phyloP scores from a whole-genome alignment of 2,329 filamentous ascomycete genomes.

The Sclerotinia glacialis region DNA sequence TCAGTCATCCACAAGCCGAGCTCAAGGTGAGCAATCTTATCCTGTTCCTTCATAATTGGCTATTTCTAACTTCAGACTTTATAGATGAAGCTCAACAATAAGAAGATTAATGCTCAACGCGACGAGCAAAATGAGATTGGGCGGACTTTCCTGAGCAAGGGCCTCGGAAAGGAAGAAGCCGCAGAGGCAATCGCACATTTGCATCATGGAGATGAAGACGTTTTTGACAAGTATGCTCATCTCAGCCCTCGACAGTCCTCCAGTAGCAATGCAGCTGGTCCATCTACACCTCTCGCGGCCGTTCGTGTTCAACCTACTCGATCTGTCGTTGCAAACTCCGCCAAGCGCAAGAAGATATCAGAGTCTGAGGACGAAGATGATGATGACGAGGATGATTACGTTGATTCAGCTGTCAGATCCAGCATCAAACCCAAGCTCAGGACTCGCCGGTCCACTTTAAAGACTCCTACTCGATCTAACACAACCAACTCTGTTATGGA shows the following conservation, averaged over 20 bases:
- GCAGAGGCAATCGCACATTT: neutral
- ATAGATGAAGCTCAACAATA: constrained; percentile 34
- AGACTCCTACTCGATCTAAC: constrained; percentile 7
- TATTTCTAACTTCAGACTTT: constrained; percentile 1
- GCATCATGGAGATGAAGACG: neutral
- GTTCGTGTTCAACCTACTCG: neutral
- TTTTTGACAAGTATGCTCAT: neutral
- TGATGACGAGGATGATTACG: constrained; percentile 20
- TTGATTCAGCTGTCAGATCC: constrained; percentile 9
- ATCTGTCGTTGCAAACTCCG: neutral
- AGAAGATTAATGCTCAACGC: constrained; percentile 33
- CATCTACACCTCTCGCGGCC: neutral
- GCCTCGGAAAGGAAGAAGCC: constrained; percentile 7
- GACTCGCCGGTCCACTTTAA: neutral
- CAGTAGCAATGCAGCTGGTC: neutral
- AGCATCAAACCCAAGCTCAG: neutral
- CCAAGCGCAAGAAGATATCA: constrained; percentile 1
- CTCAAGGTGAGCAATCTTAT: constrained; percentile 28
- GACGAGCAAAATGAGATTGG: constrained; percentile 34
- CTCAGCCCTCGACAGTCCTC: too few species aligned
- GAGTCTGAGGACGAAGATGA: constrained; percentile 19
- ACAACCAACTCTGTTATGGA: neutral
- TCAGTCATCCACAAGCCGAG: constrained; percentile 29
- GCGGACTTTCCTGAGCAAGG: constrained; percentile 24
- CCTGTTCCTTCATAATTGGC: neutral